Evolutionary conservation across 2,329 filamentous ascomycete genomes (phyloP), one percentile per base, ranked within the genome.

Genomic region (Penicillium sp.): DNA sequence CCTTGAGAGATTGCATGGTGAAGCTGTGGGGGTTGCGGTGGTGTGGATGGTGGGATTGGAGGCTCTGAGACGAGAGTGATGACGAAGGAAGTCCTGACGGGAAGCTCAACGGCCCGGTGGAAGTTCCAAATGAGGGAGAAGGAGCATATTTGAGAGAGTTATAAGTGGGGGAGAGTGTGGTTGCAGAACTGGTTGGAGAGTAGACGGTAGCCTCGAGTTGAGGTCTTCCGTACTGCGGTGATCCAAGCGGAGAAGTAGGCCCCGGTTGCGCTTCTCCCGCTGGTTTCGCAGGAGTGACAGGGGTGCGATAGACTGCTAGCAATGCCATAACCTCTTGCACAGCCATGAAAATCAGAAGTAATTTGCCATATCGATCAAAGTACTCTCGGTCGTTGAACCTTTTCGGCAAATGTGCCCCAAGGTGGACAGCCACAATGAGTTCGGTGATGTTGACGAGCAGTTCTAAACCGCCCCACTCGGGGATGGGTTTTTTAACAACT

Each of bases 311-410:
- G 29, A 69, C 55, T 16, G 68, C 58, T 10, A 70, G 47, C 46
- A 76, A 54, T 6, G 64, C 64, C 49, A 76, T 54, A n/a, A 67
- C 63, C 53, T 78, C 75, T 48, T 77, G 75, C 5, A 68, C 67
- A 16, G 66, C 64, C 70, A 77, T 76, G 39, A 77, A 75, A 19
- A 70, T 58, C 47, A 76, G 61, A 29, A 77, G 67, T 16, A 70
- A 59, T 55, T 74, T 74, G 21, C 74, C 74, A 51, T 74, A 75
- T 48, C 69, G 66, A 53, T 77, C 73, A 50, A 76, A 74, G 47
- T 73, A 72, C 39, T 71, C 67, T 27, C 69, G 64, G 33, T 70
- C 67, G 35, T 65, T 67, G 9, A 65, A 64, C 16, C 59, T 67
- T 6, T 65, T 66, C 5, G 73, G 69, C 10, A 74, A 64, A 58